A percentile compares a stretch with the other conserved stretches of the same genome.
These are phyloP conservation scores for Dendrobium catenatum DNA, from an alignment of 106 monocot genomes.

Conservation along the genomic window DNA sequence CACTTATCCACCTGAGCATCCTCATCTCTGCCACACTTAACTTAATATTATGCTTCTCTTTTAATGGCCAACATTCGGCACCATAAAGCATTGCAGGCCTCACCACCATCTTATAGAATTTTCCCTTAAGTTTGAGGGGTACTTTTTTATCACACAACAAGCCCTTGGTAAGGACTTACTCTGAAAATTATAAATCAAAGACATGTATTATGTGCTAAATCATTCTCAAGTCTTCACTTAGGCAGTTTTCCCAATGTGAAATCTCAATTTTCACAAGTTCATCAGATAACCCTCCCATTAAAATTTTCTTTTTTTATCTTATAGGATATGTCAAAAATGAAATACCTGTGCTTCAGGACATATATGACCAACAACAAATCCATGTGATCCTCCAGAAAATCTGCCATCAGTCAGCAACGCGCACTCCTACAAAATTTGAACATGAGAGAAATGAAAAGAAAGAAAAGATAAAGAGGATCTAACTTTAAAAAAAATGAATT, in stretches of 20 bases:
- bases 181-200: too few relatives aligned
- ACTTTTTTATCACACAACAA: too few relatives aligned
- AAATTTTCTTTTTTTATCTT: not conserved
- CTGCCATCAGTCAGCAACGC: slow-evolving; percentile 95
- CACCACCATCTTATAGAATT: too few relatives aligned
- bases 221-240: not conserved
- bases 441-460: not conserved
- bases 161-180: too few relatives aligned
- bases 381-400: slow-evolving; percentile 99
- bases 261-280: not conserved
- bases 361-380: slow-evolving; percentile 96
- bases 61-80: too few relatives aligned
- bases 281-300: not conserved
- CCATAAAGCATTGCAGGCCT: too few relatives aligned
- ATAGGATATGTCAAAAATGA: not conserved
- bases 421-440: slow-evolving; percentile 45
- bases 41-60: too few relatives aligned
- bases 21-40: too few relatives aligned
- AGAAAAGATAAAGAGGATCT: not conserved
- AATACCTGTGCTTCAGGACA: slow-evolving; percentile 98
- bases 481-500: not conserved
- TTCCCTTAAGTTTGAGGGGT: too few relatives aligned
- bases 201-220: not conserved
- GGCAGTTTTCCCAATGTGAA: not conserved
- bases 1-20: too few relatives aligned